phyloP scores from a whole-genome alignment of 176 grass and related monocot species.

The Aegilops bicornis region DNA sequence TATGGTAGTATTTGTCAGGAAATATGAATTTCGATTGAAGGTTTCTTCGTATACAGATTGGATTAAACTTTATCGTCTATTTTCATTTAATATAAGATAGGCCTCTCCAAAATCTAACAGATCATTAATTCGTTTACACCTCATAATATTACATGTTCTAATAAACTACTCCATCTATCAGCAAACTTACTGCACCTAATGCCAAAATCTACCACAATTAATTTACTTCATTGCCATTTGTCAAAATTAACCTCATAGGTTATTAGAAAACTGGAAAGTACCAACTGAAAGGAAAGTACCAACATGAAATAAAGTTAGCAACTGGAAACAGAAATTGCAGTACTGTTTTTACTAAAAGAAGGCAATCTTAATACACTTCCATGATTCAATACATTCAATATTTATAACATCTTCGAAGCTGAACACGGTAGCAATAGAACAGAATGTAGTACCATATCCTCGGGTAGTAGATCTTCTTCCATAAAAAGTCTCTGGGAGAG shows the following conservation, averaged over 20 bases:
- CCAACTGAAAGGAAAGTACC: neutral
- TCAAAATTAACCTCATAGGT: neutral
- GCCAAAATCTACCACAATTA: neutral
- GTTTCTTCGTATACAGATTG: neutral
- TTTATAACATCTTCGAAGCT: neutral
- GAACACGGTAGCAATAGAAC: neutral
- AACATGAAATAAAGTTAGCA: neutral
- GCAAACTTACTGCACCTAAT: neutral
- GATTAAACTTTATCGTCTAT: neutral
- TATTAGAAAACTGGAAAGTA: neutral
- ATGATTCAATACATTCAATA: neutral
- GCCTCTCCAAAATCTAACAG: neutral
- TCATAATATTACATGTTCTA: neutral
- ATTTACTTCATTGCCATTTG: neutral
- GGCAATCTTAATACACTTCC: neutral
- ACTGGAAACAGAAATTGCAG: neutral
- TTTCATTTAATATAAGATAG: neutral
- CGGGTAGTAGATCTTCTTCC: slow-evolving; percentile 67
- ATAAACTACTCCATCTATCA: neutral
- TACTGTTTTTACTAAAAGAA: neutral
- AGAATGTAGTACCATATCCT: slow-evolving; percentile 52
- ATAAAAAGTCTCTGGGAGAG: slow-evolving; percentile 78
- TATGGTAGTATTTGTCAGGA: neutral
- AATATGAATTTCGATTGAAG: neutral
- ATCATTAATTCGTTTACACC: neutral